Evolutionary conservation across 345 rosid genomes (phyloP).

Genomic region (Adansonia digitata): DNA sequence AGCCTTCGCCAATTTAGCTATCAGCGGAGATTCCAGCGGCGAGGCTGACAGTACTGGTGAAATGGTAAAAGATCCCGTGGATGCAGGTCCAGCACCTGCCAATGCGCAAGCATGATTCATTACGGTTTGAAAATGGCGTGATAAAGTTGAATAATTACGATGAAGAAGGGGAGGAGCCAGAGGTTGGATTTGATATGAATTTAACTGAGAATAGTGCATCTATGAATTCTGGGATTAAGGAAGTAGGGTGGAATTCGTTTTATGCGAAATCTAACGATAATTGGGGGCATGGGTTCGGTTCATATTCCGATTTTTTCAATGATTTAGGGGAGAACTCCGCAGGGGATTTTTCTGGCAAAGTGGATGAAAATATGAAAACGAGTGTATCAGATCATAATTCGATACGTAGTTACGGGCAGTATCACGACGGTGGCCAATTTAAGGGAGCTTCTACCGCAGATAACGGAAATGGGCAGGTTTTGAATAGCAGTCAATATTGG

Average conservation of each 20-base stretch:
- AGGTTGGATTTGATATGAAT: constrained; percentile 21
- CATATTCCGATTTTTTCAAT: constrained; percentile 70
- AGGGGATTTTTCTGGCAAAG: constrained; percentile 34
- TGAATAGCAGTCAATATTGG: constrained; percentile 58
- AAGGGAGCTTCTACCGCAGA: constrained; percentile 27
- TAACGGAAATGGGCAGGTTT: constrained; percentile 42
- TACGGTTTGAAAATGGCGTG: constrained; percentile 20
- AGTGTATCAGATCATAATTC: constrained; percentile 21
- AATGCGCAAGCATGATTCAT: constrained; percentile 12
- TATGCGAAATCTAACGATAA: constrained; percentile 47
- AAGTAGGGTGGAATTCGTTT: constrained; percentile 88
- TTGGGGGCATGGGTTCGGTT: constrained; percentile 55
- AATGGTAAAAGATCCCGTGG: constrained; percentile 18
- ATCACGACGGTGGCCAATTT: constrained; percentile 27
- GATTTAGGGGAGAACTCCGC: constrained; percentile 43
- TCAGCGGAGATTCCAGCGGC: constrained; percentile 32
- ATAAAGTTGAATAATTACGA: constrained; percentile 15
- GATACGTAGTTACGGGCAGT: constrained; percentile 25
- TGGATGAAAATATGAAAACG: constrained; percentile 23
- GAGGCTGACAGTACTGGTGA: constrained; percentile 27
- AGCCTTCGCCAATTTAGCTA: constrained; percentile 53
- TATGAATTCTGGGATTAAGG: constrained; percentile 51
- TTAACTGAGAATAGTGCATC: constrained; percentile 34
- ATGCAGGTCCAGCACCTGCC: constrained; percentile 3
- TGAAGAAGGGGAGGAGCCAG: constrained; percentile 28